Conservation (phyloP, 306 rosid species). For the Rosa chinensis region DNA sequence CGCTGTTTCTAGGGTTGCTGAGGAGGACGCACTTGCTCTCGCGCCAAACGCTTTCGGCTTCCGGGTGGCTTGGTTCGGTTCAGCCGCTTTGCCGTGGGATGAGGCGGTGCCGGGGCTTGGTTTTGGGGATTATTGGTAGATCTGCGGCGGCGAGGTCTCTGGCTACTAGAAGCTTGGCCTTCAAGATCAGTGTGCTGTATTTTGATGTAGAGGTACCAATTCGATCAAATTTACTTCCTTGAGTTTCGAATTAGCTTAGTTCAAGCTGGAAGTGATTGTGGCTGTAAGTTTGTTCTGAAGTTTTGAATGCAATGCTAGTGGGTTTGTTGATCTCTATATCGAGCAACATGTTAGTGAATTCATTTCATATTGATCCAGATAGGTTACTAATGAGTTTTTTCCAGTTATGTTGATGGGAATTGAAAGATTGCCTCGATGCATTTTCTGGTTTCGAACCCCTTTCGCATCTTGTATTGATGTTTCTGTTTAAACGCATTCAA, state of each 20-base stretch:
- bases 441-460: neutral
- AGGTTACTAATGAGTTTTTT: neutral
- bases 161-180: constrained; percentile 94
- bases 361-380: too few relatives aligned
- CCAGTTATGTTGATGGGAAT: neutral
- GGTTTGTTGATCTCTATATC: neutral
- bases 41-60: constrained; percentile 84
- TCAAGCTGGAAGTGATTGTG: neutral
- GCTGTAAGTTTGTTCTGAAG: neutral
- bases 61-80: constrained; percentile 97
- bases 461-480: constrained; percentile 7
- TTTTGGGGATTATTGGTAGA: constrained; percentile 86
- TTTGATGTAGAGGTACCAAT: constrained; percentile 64
- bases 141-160: constrained; percentile 91
- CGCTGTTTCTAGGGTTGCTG: constrained; percentile 86
- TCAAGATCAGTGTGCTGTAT: constrained; percentile 91
- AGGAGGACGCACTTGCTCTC: constrained; percentile 94
- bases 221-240: neutral
- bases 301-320: neutral
- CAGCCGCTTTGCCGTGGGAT: constrained; percentile 98
- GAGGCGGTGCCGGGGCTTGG: constrained; percentile 97
- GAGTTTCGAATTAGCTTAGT: neutral
- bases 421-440: neutral
- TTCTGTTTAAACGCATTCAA: constrained; percentile 6
- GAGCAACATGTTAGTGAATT: neutral